phyloP scores from a whole-genome alignment of 306 rosid species.

The Hylodesmum podocarpum region DNA sequence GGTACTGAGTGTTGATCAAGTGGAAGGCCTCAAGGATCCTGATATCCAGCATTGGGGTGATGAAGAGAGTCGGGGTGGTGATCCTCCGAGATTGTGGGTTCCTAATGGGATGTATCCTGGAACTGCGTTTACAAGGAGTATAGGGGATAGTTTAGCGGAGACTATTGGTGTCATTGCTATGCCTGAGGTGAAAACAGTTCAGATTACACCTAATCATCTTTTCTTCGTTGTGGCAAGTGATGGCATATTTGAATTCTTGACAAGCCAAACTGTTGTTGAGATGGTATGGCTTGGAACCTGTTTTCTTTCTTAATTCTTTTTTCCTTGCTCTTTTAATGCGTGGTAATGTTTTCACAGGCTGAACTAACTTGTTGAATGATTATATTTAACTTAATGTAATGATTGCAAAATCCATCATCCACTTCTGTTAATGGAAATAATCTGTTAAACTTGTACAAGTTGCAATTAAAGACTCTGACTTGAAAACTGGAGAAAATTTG shows the following conservation, averaged over 20 bases:
- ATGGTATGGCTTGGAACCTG: constrained; percentile 56
- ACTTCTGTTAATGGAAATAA: background rate
- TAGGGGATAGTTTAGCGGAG: constrained; percentile 85
- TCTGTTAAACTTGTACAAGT: background rate
- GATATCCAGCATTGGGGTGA: constrained; percentile 79
- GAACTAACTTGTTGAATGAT: background rate
- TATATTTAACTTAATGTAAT: background rate
- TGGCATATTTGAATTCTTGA: constrained; percentile 87
- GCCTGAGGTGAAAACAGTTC: constrained; percentile 64
- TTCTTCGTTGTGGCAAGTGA: constrained; percentile 91
- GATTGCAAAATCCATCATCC: background rate
- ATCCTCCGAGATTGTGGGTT: constrained; percentile 92
- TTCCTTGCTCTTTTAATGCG: background rate
- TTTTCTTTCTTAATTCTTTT: background rate
- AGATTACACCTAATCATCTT: constrained; percentile 66
- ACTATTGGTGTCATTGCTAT: constrained; percentile 72
- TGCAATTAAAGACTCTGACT: constrained; percentile 12
- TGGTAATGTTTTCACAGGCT: background rate
- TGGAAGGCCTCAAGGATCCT: constrained; percentile 88
- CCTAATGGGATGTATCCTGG: constrained; percentile 80
- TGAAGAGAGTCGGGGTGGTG: constrained; percentile 70
- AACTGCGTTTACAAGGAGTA: constrained; percentile 87
- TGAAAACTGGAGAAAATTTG: background rate
- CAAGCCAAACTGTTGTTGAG: constrained; percentile 80
- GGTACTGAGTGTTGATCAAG: constrained; percentile 91